Base-by-base conservation (phyloP, 306 rosid species). In the Acacia melanoxylon region DNA sequence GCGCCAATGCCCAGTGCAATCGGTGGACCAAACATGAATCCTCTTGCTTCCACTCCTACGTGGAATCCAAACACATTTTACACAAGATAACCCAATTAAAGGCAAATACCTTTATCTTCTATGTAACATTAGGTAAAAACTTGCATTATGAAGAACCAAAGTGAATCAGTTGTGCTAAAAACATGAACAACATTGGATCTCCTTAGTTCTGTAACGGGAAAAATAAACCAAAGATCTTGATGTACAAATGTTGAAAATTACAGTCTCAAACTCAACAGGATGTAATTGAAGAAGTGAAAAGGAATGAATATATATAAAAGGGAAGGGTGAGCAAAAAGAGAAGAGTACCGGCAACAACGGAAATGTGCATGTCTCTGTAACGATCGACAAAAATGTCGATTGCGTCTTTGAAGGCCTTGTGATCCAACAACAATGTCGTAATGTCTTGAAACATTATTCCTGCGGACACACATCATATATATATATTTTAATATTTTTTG, bases 381-480 rank as follows among this genome's bases (percentile, higher is more conserved):
- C 99, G 99, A 90, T 96, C 98, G 85, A 96, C 98, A 87, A 96
- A 96, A 85, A 96, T 96, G 89, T 96, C 99, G 80, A 96, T 91
- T 7, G 98, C 90, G 78, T 96, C 85, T 83, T 96, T 96, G 81
- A 96, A 96, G 66, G 94, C 93, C 92, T 93, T 93, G 84, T 90
- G 99, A 92, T 96, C 99, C 82, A 93, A 86, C 93, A 96, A 77
- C 97, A 96, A 92, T 87, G 99, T 96, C 80, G 99, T 96, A 74
- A 96, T 96, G 85, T 96, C 99, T 78, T 96, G 99, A 87, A 96
- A 96, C 98, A 96, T 96, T 79, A 96, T 96, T 81, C 99, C 99
- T 96, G 85, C 86, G 37, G 84, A 63, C 41, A 42, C 49, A 44
- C 42, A 46, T 16, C 51, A 46, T 14, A 46, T 14, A 46, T 13